phyloP scores from a whole-genome alignment of 1,139 yeast genomes.

The Taphrina populina region DNA sequence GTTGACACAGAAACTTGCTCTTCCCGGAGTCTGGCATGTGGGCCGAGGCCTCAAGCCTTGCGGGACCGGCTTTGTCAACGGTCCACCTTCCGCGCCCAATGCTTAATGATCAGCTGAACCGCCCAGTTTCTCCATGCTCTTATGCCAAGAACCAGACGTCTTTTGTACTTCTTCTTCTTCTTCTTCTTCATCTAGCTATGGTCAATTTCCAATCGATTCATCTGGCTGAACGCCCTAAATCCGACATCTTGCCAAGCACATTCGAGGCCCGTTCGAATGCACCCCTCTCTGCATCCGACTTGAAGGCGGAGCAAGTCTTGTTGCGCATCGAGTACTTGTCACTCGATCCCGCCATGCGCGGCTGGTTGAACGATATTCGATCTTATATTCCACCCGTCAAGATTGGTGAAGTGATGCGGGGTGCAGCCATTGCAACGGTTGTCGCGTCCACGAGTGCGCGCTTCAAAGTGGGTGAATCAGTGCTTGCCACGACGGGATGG shows the following conservation, averaged over 20 bases:
- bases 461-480: slow-evolving; percentile 52
- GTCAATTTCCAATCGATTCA: slow-evolving; percentile 19
- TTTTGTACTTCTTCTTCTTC: no score
- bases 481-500: slow-evolving; percentile 49
- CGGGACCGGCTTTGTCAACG: no score
- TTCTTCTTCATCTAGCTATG: no score
- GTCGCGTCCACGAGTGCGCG: slow-evolving; percentile 50
- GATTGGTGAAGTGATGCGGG: slow-evolving; percentile 53
- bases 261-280: slow-evolving; percentile 37
- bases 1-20: no score
- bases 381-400: slow-evolving; percentile 53
- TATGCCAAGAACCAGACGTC: no score
- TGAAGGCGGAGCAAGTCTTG: slow-evolving; percentile 52
- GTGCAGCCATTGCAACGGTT: slow-evolving; percentile 55
- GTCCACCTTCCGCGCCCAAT: no score
- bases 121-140: no score
- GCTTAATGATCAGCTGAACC: no score
- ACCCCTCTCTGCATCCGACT: slow-evolving; percentile 29
- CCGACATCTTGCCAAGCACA: slow-evolving; percentile 34
- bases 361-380: slow-evolving; percentile 55
- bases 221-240: slow-evolving; percentile 33
- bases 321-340: slow-evolving; percentile 55
- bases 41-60: no score
- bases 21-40: no score
- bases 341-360: slow-evolving; percentile 67